Conservation (phyloP, 2,329 filamentous ascomycete species). For the Thelonectria discophora region DNA sequence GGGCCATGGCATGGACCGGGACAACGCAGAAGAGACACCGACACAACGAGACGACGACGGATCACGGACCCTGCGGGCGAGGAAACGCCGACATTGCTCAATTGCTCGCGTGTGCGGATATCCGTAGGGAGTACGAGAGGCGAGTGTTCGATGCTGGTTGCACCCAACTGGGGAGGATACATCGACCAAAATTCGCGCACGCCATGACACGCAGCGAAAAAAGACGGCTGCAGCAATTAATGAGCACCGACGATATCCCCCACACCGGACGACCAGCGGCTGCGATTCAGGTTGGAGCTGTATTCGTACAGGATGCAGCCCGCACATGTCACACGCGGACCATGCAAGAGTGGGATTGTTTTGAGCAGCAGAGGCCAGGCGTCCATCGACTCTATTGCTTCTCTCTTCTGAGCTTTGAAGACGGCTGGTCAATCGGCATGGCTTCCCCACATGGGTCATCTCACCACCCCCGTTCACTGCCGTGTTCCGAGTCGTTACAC, state of each 20-base stretch:
- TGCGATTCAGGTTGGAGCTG: neutral
- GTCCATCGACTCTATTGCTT: constrained; percentile 25
- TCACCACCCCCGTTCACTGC: constrained; percentile 41
- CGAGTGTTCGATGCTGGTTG: neutral
- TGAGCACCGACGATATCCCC: neutral
- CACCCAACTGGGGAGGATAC: neutral
- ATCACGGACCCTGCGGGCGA: neutral
- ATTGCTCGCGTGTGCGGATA: constrained; percentile 4
- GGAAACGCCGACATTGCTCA: neutral
- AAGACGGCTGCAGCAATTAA: neutral
- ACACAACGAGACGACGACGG: neutral
- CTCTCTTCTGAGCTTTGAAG: constrained; percentile 3
- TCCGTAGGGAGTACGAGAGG: too few species aligned
- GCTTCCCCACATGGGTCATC: constrained; percentile 41
- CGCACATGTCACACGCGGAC: constrained; percentile 1
- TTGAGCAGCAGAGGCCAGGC: neutral
- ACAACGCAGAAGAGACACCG: neutral
- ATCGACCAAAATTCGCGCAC: constrained; percentile 1
- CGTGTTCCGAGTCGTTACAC: constrained; percentile 41
- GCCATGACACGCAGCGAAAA: constrained; percentile 1
- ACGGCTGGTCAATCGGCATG: constrained; percentile 25
- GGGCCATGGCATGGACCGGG: neutral
- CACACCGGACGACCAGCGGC: neutral
- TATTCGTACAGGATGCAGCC: neutral
- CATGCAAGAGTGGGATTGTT: constrained; percentile 4